Conservation (phyloP, 202 grass and related monocot species). For the Eragrostis tef region DNA sequence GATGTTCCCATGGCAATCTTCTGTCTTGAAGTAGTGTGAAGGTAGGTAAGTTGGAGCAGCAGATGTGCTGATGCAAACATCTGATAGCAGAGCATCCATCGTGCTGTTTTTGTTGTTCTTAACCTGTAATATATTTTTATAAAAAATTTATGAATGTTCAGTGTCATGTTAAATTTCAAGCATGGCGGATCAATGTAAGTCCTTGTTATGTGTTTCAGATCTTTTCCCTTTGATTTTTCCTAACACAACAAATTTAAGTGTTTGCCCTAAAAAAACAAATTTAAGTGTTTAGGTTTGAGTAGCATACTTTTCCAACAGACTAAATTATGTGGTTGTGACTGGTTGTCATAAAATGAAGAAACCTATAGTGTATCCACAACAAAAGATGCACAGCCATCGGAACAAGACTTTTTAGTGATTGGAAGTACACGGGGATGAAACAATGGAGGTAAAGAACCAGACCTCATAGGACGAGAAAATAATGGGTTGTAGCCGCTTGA, state of each 20-base stretch:
- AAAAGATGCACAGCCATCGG: neutral
- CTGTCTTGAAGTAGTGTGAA: slow-evolving; percentile 67
- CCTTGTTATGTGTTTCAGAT: neutral
- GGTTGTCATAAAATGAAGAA: slow-evolving; percentile 1
- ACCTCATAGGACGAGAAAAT: slow-evolving; percentile 84
- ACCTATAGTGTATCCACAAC: neutral
- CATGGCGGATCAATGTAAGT: neutral
- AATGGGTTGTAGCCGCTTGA: slow-evolving; percentile 67
- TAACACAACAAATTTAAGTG: neutral
- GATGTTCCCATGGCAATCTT: slow-evolving; percentile 55
- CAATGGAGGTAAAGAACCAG: neutral
- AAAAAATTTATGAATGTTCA: slow-evolving; percentile 7
- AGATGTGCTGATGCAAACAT: slow-evolving; percentile 83
- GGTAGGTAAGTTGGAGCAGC: slow-evolving; percentile 90
- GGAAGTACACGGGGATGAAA: neutral
- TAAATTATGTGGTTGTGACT: slow-evolving; percentile 4
- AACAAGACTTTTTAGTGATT: neutral
- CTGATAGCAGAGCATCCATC: slow-evolving; percentile 73
- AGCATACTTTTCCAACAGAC: slow-evolving; percentile 2
- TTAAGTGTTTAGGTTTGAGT: neutral
- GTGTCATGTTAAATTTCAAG: slow-evolving; percentile 14
- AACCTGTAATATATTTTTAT: slow-evolving; percentile 45
- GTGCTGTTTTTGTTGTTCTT: slow-evolving; percentile 45
- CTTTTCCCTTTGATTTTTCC: slow-evolving; percentile 12
- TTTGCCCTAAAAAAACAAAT: neutral